Conservation (phyloP, 768 basidiomycete species). For the Candolleomyces eurysporus region DNA sequence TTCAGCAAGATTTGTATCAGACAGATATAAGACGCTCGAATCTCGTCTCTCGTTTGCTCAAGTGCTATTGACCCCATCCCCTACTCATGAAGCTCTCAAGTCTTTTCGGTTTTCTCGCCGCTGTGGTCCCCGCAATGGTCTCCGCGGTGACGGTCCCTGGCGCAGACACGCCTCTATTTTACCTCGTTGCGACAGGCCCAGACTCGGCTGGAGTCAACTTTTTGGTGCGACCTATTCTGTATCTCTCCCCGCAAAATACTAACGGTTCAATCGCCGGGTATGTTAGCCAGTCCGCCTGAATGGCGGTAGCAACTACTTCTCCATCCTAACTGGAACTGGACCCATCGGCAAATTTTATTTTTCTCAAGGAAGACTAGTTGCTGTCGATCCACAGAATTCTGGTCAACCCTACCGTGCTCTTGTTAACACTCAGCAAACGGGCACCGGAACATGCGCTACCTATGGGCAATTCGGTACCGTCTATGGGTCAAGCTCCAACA, state of each 20-base stretch:
- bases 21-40: too few relatives aligned
- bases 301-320: conserved; percentile 17
- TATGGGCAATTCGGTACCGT: conserved; percentile 27
- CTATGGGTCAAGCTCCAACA: conserved; percentile 25
- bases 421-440: conserved; percentile 3
- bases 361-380: conserved; percentile 22
- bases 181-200: conserved; percentile 26
- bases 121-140: background rate
- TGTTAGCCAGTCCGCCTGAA: conserved; percentile 27
- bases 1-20: too few relatives aligned
- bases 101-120: background rate
- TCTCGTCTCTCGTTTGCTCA: too few relatives aligned
- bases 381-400: conserved; percentile 11
- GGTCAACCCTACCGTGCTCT: background rate
- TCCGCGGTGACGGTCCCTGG: conserved; percentile 14
- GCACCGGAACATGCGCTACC: conserved; percentile 15
- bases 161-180: conserved; percentile 32
- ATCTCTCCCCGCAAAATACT: background rate
- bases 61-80: too few relatives aligned
- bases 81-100: background rate
- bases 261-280: background rate
- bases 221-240: conserved; percentile 14
- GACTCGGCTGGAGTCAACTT: conserved; percentile 20
- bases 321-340: conserved; percentile 25
- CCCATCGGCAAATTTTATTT: conserved; percentile 32